Evolutionary conservation across 192 early-diverging fungal genomes (phyloP).

Genomic region (Oehlia diaphana): DNA sequence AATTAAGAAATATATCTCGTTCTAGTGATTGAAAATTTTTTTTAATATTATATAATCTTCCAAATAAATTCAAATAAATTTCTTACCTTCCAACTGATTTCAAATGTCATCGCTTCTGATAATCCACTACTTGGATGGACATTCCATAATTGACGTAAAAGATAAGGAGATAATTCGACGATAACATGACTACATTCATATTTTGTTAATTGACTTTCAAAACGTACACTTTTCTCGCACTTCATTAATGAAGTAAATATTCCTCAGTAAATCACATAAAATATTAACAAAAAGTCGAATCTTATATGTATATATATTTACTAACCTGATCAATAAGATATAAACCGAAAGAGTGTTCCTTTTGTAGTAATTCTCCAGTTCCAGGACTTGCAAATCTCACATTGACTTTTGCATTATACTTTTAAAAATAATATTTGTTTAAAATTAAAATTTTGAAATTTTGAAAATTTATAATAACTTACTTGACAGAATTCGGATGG

Average conservation of each 20-base stretch:
- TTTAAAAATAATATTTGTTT: not conserved
- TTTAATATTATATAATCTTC: too few species aligned
- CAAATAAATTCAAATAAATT: not conserved
- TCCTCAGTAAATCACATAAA: not conserved
- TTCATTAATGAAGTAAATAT: not conserved
- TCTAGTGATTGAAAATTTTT: not conserved
- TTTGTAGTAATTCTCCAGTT: slow-evolving; percentile 35
- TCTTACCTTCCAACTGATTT: not conserved
- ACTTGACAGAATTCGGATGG: slow-evolving; percentile 11
- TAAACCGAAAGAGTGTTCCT: slow-evolving; percentile 42
- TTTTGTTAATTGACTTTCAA: not conserved
- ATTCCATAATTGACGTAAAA: slow-evolving; percentile 11
- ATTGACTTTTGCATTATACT: slow-evolving; percentile 24
- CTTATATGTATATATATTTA: too few species aligned
- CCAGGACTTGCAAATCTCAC: slow-evolving; percentile 41
- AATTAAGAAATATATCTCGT: not conserved
- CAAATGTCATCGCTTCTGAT: not conserved
- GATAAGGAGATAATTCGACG: not conserved
- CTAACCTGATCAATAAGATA: slow-evolving; percentile 38
- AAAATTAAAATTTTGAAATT: not conserved
- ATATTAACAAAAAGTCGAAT: not conserved
- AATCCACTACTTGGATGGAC: slow-evolving; percentile 5
- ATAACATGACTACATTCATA: not conserved
- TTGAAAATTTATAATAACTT: not conserved
- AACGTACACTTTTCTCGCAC: not conserved